Conservation (phyloP, 192 early-diverging fungal species). For the Dimargaris cristalligena region DNA sequence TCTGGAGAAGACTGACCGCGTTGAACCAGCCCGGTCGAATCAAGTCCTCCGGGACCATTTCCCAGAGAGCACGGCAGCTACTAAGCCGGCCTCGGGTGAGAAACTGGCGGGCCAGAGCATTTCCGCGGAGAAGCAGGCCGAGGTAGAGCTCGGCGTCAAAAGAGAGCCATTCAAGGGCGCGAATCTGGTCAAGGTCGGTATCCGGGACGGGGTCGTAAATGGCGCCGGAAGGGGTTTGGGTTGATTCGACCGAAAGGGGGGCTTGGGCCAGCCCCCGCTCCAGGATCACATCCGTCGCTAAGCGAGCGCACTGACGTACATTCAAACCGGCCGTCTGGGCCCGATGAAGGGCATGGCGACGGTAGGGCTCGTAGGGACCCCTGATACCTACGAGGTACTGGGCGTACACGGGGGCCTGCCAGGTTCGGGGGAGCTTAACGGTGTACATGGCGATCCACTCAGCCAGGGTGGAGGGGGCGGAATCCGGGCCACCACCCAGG, state of each 20-base stretch:
- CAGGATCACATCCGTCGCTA: background rate
- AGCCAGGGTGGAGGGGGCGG: background rate
- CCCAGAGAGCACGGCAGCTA: constrained; percentile 24
- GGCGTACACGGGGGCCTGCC: constrained; percentile 33
- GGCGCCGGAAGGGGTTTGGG: background rate
- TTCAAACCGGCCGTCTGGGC: background rate
- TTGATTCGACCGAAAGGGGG: background rate
- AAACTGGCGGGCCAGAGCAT: constrained; percentile 32
- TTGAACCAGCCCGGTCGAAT: constrained; percentile 24
- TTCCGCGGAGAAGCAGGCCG: constrained; percentile 26
- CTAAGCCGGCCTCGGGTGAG: constrained; percentile 33
- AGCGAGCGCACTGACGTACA: background rate
- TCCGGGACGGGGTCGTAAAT: constrained; percentile 3
- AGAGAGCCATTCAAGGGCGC: constrained; percentile 41
- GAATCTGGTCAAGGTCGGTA: constrained; percentile 24
- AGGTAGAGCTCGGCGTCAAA: constrained; percentile 24
- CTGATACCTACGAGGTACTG: constrained; percentile 26
- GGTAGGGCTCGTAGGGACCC: background rate
- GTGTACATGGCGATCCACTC: constrained; percentile 37
- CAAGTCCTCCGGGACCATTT: constrained; percentile 28
- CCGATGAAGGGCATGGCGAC: background rate
- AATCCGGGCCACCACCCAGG: background rate
- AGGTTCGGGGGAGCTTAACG: constrained; percentile 21
- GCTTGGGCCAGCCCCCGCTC: background rate
- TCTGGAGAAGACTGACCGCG: background rate